These are phyloP conservation scores for Serpula lacrymans DNA, from an alignment of 768 basidiomycete species.

Conservation along the genomic window DNA sequence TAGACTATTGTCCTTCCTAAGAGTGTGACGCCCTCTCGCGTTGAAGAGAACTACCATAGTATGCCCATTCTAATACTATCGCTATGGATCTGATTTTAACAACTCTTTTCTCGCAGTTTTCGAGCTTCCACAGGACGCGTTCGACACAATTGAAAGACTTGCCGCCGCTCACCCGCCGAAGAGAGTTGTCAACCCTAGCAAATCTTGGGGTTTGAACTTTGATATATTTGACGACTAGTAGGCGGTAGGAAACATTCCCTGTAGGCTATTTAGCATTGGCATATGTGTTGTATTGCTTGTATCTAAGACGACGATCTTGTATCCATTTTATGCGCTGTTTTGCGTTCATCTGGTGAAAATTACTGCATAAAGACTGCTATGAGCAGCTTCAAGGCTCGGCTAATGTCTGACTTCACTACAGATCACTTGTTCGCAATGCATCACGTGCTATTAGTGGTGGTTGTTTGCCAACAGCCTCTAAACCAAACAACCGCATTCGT, in stretches of 20 bases:
- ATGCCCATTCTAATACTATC: conserved; percentile 12
- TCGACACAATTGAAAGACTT: conserved; percentile 41
- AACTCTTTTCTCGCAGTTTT: conserved; percentile 17
- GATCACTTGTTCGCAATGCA: no score
- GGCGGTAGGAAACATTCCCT: no score
- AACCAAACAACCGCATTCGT: conserved; percentile 25
- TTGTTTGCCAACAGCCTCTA: conserved; percentile 26
- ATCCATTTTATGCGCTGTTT: neutral
- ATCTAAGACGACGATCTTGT: neutral
- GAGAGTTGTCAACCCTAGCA: conserved; percentile 57
- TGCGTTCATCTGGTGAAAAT: neutral
- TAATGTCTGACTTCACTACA: neutral
- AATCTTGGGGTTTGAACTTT: conserved; percentile 54
- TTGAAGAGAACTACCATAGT: conserved; percentile 71
- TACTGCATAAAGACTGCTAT: no score
- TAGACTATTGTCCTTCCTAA: conserved; percentile 75
- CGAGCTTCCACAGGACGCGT: conserved; percentile 34
- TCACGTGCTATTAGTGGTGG: conserved; percentile 12
- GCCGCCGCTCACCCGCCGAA: conserved; percentile 49
- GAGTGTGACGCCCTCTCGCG: conserved; percentile 65
- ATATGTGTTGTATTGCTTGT: neutral
- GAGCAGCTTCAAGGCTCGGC: no score
- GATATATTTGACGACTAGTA: conserved; percentile 58
- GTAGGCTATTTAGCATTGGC: neutral
- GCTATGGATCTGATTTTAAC: no score